Evolutionary conservation across 805 yeast genomes (phyloP).

Genomic region (Kluyveromyces wickerhamii): DNA sequence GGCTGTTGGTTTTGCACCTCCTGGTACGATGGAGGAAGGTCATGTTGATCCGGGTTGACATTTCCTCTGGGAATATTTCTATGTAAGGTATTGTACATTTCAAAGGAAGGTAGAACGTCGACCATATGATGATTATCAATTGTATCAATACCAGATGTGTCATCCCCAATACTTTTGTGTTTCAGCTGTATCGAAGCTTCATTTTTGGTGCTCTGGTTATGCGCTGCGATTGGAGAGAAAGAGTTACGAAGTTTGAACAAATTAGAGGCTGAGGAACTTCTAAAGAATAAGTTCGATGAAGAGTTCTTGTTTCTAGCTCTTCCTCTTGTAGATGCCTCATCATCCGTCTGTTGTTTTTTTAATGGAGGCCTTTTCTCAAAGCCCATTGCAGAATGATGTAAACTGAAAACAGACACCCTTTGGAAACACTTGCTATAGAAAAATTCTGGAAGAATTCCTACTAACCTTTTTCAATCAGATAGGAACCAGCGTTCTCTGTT

Average conservation of each 20-base stretch:
- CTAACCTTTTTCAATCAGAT: no score
- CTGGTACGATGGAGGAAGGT: constrained; percentile 31
- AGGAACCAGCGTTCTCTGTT: no score
- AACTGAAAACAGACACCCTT: no score
- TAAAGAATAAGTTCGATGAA: constrained; percentile 8
- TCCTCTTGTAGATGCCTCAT: neutral
- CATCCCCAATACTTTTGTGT: neutral
- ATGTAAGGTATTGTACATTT: constrained; percentile 48
- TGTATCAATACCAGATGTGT: neutral
- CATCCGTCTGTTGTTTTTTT: constrained; percentile 3
- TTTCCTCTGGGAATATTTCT: constrained; percentile 36
- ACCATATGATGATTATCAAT: constrained; percentile 20
- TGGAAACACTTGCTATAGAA: no score
- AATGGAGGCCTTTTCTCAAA: neutral
- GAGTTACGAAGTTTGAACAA: constrained; percentile 6
- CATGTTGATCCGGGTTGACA: constrained; percentile 24
- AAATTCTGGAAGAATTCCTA: no score
- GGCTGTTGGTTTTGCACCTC: constrained; percentile 12
- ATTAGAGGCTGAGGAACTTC: constrained; percentile 7
- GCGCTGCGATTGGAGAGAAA: neutral
- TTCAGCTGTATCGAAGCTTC: neutral
- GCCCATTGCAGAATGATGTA: no score
- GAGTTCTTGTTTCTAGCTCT: neutral
- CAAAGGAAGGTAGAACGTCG: constrained; percentile 62
- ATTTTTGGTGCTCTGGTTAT: neutral